Percentiles rank a stretch among this genome's conserved stretches.
Evolutionary conservation across 768 basidiomycete species (phyloP).

Genomic region (Russula emetica): DNA sequence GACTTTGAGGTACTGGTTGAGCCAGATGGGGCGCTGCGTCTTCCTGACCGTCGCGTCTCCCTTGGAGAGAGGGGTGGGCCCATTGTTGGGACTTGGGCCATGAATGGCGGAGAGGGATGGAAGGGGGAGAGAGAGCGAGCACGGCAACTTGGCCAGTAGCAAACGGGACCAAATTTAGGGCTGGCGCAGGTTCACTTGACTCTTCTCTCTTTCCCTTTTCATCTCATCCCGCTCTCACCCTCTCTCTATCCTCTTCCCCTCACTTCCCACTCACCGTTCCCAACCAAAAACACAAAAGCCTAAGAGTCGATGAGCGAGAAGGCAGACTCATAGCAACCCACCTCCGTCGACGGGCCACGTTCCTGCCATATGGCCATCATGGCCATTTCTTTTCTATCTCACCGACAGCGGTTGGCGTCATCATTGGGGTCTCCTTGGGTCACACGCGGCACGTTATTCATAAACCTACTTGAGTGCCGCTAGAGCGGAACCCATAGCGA

Average conservation of each 20-base stretch:
- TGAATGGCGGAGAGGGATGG: constrained; percentile 21
- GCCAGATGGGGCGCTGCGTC: constrained; percentile 63
- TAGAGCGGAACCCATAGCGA: background rate
- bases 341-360: constrained; percentile 1
- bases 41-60: constrained; percentile 73
- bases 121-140: constrained; percentile 18
- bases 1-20: constrained; percentile 70
- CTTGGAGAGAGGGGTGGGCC: constrained; percentile 73
- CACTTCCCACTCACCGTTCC: background rate
- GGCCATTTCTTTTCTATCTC: background rate
- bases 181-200: constrained; percentile 1
- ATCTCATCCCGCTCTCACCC: background rate
- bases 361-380: constrained; percentile 1
- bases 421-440: background rate
- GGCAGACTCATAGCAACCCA: background rate
- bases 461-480: background rate
- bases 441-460: background rate
- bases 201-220: constrained; percentile 1
- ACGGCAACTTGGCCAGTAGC: constrained; percentile 17
- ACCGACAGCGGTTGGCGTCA: background rate
- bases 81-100: constrained; percentile 69
- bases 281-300: background rate
- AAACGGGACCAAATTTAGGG: constrained; percentile 10
- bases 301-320: background rate
- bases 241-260: background rate